Evolutionary conservation across 73 alveolate species (phyloP), one percentile per base, ranked within the genome.

Genomic region (Paramecium biaurelia): DNA sequence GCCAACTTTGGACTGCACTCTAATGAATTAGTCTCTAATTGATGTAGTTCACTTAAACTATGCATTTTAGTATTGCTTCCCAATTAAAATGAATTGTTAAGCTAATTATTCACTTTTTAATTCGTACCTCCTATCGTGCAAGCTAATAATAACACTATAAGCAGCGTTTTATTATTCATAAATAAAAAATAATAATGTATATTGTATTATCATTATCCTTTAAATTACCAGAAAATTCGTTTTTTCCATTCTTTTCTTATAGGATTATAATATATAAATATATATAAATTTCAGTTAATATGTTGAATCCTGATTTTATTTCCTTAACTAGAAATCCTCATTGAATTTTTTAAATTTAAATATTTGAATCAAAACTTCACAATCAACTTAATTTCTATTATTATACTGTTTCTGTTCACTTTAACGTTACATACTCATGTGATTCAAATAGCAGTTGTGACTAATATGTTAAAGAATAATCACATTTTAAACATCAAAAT

Each of bases 1-100:
- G 26, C 76, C 26, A 79, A 79, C 15, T 2, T 23, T 3, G 42
- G 56, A 24, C 63, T 43, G 23, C 90, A 79, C 1, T 38, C 72
- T 35, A 79, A 45, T 1, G 20, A 14, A 41, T 79, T 42, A 9
- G 74, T 32, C 23, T 79, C 90, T 37, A 79, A 14, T 26, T 79
- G 34, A 45, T 79, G 90, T 21, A 79, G 7, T 45, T 79, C 90
- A 26, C 72, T 42, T 79, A 79, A 79, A 24, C 28, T 43, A 18
- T 45, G 72, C 74, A 79, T 23, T 79, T 45, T 21, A 18, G 43
- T 0, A 41, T 45, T 45, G 42, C 56, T 42, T 7, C 90, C 90
- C 70, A 79, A 26, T 45, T 79, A 47, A n/a, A 41, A 79, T 79
- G 90, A 79, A 79, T 43, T 79, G 3, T 79, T 79, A 45, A 23